Evolutionary conservation across 1,139 yeast species (phyloP).

Genomic region (Sugiyamaella sp.): DNA sequence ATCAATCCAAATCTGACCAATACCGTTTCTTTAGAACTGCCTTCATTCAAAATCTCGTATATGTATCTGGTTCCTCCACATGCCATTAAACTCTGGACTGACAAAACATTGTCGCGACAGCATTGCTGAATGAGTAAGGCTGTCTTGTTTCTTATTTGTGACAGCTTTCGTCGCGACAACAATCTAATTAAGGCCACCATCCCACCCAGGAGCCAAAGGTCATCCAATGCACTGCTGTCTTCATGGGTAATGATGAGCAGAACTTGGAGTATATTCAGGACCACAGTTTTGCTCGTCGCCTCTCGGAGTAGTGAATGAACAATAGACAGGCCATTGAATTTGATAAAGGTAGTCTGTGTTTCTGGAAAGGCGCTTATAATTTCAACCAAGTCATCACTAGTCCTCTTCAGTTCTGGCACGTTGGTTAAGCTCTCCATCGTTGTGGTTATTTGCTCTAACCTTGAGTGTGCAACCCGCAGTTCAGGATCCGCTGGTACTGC

Average conservation of each 20-base stretch:
- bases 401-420: constrained; percentile 2
- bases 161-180: constrained; percentile 44
- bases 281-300: constrained; percentile 40
- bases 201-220: constrained; percentile 60
- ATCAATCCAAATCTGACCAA: constrained; percentile 53
- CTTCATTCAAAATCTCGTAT: constrained; percentile 58
- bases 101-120: constrained; percentile 46
- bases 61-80: constrained; percentile 60
- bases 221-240: constrained; percentile 49
- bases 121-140: constrained; percentile 48
- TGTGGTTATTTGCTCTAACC: neutral
- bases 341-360: constrained; percentile 14
- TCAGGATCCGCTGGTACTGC: constrained; percentile 6
- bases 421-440: neutral
- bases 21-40: constrained; percentile 50
- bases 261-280: constrained; percentile 49
- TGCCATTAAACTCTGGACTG: constrained; percentile 55
- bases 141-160: constrained; percentile 49
- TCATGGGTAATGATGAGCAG: constrained; percentile 47
- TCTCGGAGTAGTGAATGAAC: constrained; percentile 53
- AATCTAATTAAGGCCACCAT: constrained; percentile 55
- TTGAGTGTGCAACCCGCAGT: neutral
- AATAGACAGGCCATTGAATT: constrained; percentile 31
- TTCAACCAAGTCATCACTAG: neutral
- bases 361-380: constrained; percentile 13